A percentile compares a stretch with the other conserved stretches of the same genome.
Evolutionary conservation across 371 early-diverging fungal genomes (phyloP).

Genomic region (Phascolomyces articulosus): DNA sequence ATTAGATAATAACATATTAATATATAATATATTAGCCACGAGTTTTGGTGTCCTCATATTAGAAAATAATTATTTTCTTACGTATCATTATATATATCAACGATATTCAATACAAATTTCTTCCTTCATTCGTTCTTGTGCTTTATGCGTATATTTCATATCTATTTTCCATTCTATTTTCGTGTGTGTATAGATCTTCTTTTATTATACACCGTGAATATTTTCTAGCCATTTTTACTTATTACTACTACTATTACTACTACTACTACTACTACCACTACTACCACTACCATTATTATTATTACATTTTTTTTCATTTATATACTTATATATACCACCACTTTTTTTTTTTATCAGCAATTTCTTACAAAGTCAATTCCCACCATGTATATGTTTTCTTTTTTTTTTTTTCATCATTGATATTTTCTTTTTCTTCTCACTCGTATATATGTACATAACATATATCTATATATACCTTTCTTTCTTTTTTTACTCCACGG

Average conservation of each 20-base stretch:
- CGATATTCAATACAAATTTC: neutral
- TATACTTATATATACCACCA: neutral
- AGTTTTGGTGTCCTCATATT: constrained; percentile 3
- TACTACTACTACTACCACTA: neutral
- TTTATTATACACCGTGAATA: neutral
- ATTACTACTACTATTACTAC: neutral
- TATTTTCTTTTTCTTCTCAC: neutral
- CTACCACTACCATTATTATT: neutral
- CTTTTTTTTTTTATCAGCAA: neutral
- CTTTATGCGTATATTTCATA: neutral
- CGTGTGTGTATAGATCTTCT: constrained; percentile 4
- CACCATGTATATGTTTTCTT: constrained; percentile 7
- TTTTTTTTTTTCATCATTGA: neutral
- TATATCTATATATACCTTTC: neutral
- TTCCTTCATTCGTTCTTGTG: constrained; percentile 5
- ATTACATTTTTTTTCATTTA: neutral
- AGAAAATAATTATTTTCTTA: neutral
- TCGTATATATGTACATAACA: neutral
- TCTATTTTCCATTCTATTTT: neutral
- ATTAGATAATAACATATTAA: no score
- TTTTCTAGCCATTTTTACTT: neutral
- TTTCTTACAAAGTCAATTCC: neutral
- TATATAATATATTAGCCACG: constrained; percentile 1
- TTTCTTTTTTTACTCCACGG: neutral
- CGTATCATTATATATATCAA: no score